Evolutionary conservation across 1,139 yeast species (phyloP).

Genomic region (Meyerozyma smithsonii): DNA sequence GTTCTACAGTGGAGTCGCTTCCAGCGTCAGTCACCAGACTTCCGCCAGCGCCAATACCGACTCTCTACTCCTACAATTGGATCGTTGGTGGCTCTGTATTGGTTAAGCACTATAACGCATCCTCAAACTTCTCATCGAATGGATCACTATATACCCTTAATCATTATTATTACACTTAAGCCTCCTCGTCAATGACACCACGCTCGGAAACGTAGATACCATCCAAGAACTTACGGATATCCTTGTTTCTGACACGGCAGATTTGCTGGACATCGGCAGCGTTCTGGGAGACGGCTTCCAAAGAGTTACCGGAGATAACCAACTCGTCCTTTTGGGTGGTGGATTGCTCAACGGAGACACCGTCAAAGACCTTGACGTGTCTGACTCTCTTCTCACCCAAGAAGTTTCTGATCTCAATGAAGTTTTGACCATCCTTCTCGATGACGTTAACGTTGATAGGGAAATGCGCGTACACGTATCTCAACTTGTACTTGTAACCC

Average conservation of each 20-base stretch:
- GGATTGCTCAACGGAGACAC: constrained; percentile 83
- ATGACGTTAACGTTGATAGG: constrained; percentile 95
- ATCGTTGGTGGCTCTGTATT: constrained; percentile 64
- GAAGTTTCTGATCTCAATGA: constrained; percentile 97
- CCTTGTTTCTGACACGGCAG: constrained; percentile 99
- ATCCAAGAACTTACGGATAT: constrained; percentile 99
- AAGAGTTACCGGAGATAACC: constrained; percentile 89
- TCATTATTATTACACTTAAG: constrained; percentile 23
- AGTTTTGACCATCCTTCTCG: constrained; percentile 69
- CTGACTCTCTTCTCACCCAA: constrained; percentile 98
- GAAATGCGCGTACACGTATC: constrained; percentile 99
- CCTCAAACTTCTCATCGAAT: constrained; percentile 31
- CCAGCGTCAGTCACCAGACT: too few relatives aligned
- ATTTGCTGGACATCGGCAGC: constrained; percentile 98
- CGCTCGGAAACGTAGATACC: constrained; percentile 99
- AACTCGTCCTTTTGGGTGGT: constrained; percentile 91
- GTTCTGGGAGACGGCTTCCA: constrained; percentile 96
- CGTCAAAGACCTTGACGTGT: constrained; percentile 77
- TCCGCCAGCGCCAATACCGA: neutral
- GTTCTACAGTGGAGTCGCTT: too few relatives aligned
- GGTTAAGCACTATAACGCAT: constrained; percentile 52
- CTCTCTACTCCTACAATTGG: constrained; percentile 26
- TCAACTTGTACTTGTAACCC: constrained; percentile 99
- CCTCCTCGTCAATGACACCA: constrained; percentile 75
- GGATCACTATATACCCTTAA: constrained; percentile 28